Conservation (phyloP, 2,329 filamentous ascomycete genomes). For the Aureobasidium sp. region DNA sequence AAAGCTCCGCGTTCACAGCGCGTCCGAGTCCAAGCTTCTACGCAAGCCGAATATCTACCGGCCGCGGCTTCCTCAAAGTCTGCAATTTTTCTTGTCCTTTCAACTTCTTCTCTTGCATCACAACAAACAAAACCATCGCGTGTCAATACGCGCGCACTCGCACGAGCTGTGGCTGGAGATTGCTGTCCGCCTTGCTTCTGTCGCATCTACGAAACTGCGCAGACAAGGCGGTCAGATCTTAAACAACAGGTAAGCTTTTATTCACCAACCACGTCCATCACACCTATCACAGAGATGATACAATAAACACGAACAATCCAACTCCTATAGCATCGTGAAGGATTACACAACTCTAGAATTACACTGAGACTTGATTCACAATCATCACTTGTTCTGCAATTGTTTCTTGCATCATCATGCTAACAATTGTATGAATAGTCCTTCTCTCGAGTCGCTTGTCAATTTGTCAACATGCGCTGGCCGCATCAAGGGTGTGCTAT, state of each 20-base stretch:
- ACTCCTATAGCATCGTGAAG: conserved; percentile 46
- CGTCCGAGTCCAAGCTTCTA: neutral
- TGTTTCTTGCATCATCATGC: neutral
- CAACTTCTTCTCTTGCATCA: neutral
- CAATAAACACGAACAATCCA: conserved; percentile 45
- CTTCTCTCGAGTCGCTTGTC: neutral
- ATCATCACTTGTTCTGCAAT: neutral
- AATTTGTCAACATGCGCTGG: neutral
- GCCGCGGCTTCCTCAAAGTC: conserved; percentile 10
- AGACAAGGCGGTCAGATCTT: neutral
- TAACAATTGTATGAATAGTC: neutral
- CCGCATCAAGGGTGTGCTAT: neutral
- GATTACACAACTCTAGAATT: conserved; percentile 45
- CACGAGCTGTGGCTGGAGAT: neutral
- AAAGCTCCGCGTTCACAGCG: neutral
- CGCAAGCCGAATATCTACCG: neutral
- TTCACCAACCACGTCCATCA: neutral
- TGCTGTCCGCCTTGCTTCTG: neutral
- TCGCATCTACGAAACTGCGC: neutral
- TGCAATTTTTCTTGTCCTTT: neutral
- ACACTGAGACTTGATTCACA: conserved; percentile 34
- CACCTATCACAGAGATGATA: conserved; percentile 12
- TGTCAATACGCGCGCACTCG: neutral
- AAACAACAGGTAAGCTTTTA: neutral
- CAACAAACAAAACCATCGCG: conserved; percentile 2